Percentiles rank a stretch among this genome's conserved stretches.
phyloP scores from a whole-genome alignment of 2,329 filamentous ascomycete genomes.

The Exophiala calicioides region DNA sequence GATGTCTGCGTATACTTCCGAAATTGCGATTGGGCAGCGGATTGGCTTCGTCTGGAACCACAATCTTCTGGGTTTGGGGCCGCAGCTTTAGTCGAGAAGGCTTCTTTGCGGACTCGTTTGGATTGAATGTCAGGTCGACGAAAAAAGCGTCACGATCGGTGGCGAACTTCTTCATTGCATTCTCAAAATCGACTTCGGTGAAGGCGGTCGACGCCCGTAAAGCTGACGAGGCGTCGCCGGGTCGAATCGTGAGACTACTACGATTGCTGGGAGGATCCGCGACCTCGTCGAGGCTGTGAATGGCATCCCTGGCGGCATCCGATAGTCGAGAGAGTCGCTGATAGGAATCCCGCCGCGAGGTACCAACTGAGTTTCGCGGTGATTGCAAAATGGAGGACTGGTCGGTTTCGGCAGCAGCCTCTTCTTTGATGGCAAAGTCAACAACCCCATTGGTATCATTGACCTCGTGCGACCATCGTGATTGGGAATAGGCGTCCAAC shows the following conservation, averaged over 20 bases:
- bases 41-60: slow-evolving; percentile 65
- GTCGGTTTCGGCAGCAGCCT: slow-evolving; percentile 58
- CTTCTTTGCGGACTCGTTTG: slow-evolving; percentile 64
- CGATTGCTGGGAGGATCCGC: slow-evolving; percentile 60
- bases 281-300: slow-evolving; percentile 52
- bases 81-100: slow-evolving; percentile 34
- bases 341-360: slow-evolving; percentile 41
- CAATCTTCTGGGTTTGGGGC: slow-evolving; percentile 78
- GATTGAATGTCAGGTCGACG: slow-evolving; percentile 85
- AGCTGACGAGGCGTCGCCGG: slow-evolving; percentile 30
- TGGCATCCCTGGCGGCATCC: slow-evolving; percentile 43
- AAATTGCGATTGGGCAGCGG: slow-evolving; percentile 60
- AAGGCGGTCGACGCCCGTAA: slow-evolving; percentile 44
- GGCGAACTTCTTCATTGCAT: slow-evolving; percentile 89
- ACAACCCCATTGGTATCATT: slow-evolving; percentile 42
- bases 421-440: slow-evolving; percentile 57
- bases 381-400: slow-evolving; percentile 35
- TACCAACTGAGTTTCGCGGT: slow-evolving; percentile 45
- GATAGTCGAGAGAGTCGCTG: slow-evolving; percentile 41
- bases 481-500: slow-evolving; percentile 41
- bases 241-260: slow-evolving; percentile 62
- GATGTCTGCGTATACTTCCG: slow-evolving; percentile 86
- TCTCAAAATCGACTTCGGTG: slow-evolving; percentile 87
- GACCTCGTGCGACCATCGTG: slow-evolving; percentile 34
- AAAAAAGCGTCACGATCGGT: slow-evolving; percentile 92